Evolutionary conservation across 495 filamentous ascomycete genomes (phyloP).

Genomic region (Penicillium desertorum): DNA sequence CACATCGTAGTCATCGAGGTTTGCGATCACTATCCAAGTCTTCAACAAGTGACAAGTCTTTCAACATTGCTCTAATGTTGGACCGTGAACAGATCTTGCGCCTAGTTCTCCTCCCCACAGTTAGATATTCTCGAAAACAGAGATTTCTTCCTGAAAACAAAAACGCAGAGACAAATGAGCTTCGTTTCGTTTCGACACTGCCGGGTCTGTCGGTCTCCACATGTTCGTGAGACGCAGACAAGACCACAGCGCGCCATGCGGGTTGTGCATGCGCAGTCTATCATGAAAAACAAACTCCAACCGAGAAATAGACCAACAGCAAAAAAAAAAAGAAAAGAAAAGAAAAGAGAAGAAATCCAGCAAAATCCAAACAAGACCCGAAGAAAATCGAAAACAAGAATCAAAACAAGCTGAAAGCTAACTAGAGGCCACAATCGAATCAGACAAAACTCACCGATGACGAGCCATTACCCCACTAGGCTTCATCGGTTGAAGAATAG

Average conservation of each 20-base stretch:
- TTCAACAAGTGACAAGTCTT: conserved; percentile 8
- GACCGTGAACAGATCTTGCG: not conserved
- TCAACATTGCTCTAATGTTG: conserved; percentile 6
- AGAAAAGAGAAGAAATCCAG: too few species aligned
- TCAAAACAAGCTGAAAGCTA: conserved; percentile 8
- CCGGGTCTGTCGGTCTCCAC: not conserved
- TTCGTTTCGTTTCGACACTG: conserved; percentile 11
- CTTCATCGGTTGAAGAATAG: conserved; percentile 47
- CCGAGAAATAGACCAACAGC: conserved; percentile 6
- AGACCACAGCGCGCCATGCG: conserved; percentile 3
- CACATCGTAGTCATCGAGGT: conserved; percentile 49
- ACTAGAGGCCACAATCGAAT: conserved; percentile 1
- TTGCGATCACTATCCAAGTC: conserved; percentile 8
- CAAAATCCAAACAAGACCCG: not conserved
- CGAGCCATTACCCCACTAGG: conserved; percentile 41
- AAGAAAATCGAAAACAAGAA: conserved; percentile 9
- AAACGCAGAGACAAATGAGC: conserved; percentile 16
- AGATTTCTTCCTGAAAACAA: conserved; percentile 18
- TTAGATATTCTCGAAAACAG: not conserved
- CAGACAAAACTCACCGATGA: conserved; percentile 38
- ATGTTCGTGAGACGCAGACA: not conserved
- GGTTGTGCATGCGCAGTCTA: conserved; percentile 15
- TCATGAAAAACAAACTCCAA: conserved; percentile 15
- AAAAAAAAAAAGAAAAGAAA: not conserved
- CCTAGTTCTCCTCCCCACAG: conserved; percentile 3